phyloP scores from a whole-genome alignment of 768 basidiomycete genomes.

The Mycena galopus region DNA sequence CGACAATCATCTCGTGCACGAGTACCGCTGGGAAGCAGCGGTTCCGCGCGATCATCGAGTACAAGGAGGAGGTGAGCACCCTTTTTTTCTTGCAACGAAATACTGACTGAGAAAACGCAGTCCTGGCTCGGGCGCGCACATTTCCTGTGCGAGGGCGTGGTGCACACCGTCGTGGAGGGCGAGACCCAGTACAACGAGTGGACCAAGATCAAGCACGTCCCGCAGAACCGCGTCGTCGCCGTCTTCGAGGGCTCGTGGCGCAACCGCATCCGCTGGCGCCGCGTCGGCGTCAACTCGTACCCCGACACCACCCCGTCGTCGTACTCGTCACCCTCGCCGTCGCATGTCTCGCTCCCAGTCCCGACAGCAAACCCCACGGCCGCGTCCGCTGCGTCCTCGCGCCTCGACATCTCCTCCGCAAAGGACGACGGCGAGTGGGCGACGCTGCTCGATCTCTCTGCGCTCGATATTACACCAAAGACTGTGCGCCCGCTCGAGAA shows the following conservation, averaged over 20 bases:
- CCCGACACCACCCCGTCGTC: constrained; percentile 55
- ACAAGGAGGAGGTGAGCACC: constrained; percentile 91
- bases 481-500: constrained; percentile 82
- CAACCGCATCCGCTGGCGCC: constrained; percentile 84
- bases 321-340: constrained; percentile 62
- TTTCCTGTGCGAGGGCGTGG: constrained; percentile 88
- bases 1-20: constrained; percentile 84
- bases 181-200: constrained; percentile 76
- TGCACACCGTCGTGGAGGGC: constrained; percentile 83
- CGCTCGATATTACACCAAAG: constrained; percentile 84
- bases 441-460: constrained; percentile 82
- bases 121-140: constrained; percentile 93
- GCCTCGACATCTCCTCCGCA: constrained; percentile 54
- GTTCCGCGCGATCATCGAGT: constrained; percentile 89
- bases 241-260: constrained; percentile 92
- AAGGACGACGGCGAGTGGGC: constrained; percentile 65
- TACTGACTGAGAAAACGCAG: constrained; percentile 47
- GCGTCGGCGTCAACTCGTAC: constrained; percentile 62
- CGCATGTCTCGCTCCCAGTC: constrained; percentile 56
- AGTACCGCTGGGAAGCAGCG: constrained; percentile 68
- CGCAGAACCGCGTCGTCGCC: constrained; percentile 80
- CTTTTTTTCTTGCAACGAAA: no score
- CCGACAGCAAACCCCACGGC: constrained; percentile 40
- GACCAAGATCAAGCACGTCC: constrained; percentile 93
- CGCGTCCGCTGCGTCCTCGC: constrained; percentile 57